Evolutionary conservation across 2,329 filamentous ascomycete genomes (phyloP), one percentile per base, ranked within the genome.

Genomic region (Talaromyces funiculosus): DNA sequence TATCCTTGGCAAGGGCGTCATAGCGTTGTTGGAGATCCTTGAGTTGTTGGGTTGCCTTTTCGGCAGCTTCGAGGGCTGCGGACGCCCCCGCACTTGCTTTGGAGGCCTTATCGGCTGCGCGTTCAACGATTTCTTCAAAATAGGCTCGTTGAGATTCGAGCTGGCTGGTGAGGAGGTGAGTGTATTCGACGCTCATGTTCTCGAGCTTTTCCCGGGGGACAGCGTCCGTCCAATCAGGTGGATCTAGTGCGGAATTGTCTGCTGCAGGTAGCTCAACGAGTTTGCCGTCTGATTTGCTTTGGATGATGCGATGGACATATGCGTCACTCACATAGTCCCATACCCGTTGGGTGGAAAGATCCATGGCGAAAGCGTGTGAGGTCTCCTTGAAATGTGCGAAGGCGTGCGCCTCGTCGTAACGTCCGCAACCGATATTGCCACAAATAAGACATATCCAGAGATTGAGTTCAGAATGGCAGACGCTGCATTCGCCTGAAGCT

Each of bases 311-410:
- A 75, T 99, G 94, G 53, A 97, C 94, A 82, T 96, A 99, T 70
- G 89, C 90, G 71, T 99, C 94, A 4, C 90, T 92, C 0, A 90
- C 90, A 65, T 99, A 99, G 75, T 99, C 94, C 94, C 94, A 99
- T 1, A 99, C 92, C 67, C 96, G 89, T 73, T 99, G 93, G 0
- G 92, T 96, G 63, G 89, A 86, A 38, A 97, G 85, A 72, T 99
- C 94, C 72, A 99, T 89, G 26, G 92, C 89, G 71, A 96, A 99
- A 64, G 89, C 90, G 74, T 99, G 94, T 3, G 86, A 86, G 3
- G 90, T 95, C 59, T 90, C 84, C 75, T 95, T 92, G 85, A 91
- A 97, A 75, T 97, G 92, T 12, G 90, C 88, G 72, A 96, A 96
- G 35, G 93, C 92, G 69, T 97, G 92, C 0, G 92, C 94, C 29